Conservation (phyloP, 2,329 filamentous ascomycete species). For the Colletotrichum spinosum region DNA sequence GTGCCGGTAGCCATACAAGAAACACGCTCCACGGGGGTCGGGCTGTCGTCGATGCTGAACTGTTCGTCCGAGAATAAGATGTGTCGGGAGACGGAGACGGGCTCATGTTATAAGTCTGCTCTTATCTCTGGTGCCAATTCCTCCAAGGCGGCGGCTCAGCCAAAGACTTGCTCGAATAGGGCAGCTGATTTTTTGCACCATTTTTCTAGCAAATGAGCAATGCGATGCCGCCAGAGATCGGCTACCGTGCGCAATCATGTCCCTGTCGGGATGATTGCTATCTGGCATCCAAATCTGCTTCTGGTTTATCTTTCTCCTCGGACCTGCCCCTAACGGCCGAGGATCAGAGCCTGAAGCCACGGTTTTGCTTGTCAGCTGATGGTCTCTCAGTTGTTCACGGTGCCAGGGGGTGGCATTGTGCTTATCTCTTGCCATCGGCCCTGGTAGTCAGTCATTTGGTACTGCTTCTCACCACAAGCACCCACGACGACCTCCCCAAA, state of each 20-base stretch:
- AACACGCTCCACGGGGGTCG: background rate
- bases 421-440: background rate
- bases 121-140: conserved; percentile 33
- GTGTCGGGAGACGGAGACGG: background rate
- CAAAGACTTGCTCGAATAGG: conserved; percentile 31
- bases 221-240: conserved; percentile 35
- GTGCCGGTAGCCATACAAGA: background rate
- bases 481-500: conserved; percentile 5
- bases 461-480: conserved; percentile 4
- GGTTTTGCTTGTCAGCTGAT: background rate
- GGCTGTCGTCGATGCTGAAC: background rate
- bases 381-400: conserved; percentile 9
- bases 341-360: background rate
- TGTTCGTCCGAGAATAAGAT: background rate
- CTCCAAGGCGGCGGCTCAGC: conserved; percentile 18
- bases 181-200: conserved; percentile 37
- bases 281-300: conserved; percentile 10
- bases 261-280: conserved; percentile 34
- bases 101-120: conserved; percentile 28
- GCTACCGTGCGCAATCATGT: conserved; percentile 34
- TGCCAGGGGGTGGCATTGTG: background rate
- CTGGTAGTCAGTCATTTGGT: conserved; percentile 7
- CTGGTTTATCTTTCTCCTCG: conserved; percentile 29
- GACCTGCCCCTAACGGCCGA: conserved; percentile 32
- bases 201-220: conserved; percentile 34